Base-by-base conservation (phyloP, 2,329 filamentous ascomycete genomes). In the Apiospora koreana region DNA sequence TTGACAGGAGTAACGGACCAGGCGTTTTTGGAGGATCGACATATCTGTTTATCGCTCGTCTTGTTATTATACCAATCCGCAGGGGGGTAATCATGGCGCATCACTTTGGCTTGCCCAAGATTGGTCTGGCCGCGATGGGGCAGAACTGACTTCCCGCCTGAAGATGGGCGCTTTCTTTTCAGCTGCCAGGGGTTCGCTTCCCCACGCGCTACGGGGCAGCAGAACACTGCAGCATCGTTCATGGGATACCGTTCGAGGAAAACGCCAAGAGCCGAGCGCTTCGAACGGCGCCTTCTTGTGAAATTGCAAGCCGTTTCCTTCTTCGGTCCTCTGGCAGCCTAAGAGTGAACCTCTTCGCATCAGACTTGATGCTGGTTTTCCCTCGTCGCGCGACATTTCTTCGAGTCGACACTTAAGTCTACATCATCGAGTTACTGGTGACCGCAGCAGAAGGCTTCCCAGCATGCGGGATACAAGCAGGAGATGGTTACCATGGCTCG, bases 401-500 rank as follows among this genome's bases (percentile, higher is more conserved):
- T 62, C 35, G 54, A 62, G 31, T 58, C n/a, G 50, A 16, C 50
- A 58, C 28, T 21, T 35, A 28, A 35, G 31, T n/a, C 18, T 23
- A 12, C 18, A 38, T n/a, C 28, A 38, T 3, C 21, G 28, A 35
- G 9, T n/a, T 8, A 1, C 31, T 62, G 21, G 50, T 58, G 50
- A 62, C 18, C 18, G 31, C 4, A n/a, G 54, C 21, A 1, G 31
- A 23, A 12, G 54, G 1, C 9, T 6, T 23, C 21, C 41, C 5
- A 35, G 48, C 4, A 69, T 69, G 69, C 31, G 25, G 65, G 10
- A 14, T 12, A 14, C 54, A 6, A 38, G 54, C 16, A n/a, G 50
- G 16, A 38, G 21, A 35, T 38, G 31, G 54, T 6, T 62, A 62
- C 21, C 31, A 62, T 73, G 71, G 70, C 65, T 58, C 3, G 72